Base-by-base conservation (phyloP, 495 filamentous ascomycete genomes). In the Sphaerosporella brunnea region DNA sequence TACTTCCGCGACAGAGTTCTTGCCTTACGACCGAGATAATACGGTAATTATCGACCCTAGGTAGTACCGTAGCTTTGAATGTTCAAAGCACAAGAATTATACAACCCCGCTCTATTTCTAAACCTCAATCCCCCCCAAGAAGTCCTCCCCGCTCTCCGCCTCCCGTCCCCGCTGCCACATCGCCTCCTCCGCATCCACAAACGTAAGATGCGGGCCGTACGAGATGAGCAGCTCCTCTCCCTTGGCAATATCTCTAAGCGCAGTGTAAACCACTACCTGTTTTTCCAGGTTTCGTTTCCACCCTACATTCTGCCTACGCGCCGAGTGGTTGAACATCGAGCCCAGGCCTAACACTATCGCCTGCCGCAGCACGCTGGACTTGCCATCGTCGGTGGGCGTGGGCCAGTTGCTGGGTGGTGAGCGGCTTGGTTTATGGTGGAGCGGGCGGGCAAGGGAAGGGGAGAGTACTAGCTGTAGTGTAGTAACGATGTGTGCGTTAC, bases 151-250 rank as follows among this genome's bases (percentile, higher is more conserved):
- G 43, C 45, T 44, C 49, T 56, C 49, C 52, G 39, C 18, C 40
- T 52, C 9, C 46, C 49, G n/a, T 57, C 39, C 20, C 23, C 45
- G 23, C 47, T 56, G 24, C 52, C 53, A 42, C 42, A 23, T 45
- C n/a, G n/a, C n/a, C 4, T 48, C 41, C 0, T 38, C 53, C 11
- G 61, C 62, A 55, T 78, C 72, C 28, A 56, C 56, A 52, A 77
- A 78, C 32, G 69, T 72, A 44, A 77, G 60, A 20, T 56, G 58
- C 18, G 56, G 48, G 16, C 73, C 73, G 52, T 75, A 75, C 4
- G 66, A 69, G 47, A 77, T 75, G 51, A 70, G 73, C 5, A 75
- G 54, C 53, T 77, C 73, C 52, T 75, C 69, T 10, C 71, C 71
- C 4, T 52, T 53, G 36, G 55, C 52, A 20, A 77, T 71, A 47